Evolutionary conservation across 768 basidiomycete species (phyloP).

Genomic region (Auriscalpium vulgare): DNA sequence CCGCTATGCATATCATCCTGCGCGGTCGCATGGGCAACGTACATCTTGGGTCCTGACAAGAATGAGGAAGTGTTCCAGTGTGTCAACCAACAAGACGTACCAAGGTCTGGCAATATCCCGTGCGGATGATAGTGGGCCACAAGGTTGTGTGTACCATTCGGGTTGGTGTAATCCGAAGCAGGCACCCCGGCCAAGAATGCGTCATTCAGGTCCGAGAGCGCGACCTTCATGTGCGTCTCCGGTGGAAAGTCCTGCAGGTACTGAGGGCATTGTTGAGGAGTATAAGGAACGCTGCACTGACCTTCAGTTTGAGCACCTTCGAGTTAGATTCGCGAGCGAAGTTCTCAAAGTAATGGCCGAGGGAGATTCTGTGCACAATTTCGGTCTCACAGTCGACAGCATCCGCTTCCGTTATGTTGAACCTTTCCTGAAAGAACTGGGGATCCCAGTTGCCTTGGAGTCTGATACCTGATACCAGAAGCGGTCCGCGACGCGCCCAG

Average conservation of each 20-base stretch:
- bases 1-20: slow-evolving; percentile 67
- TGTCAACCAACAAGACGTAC: slow-evolving; percentile 29
- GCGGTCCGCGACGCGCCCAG: background rate
- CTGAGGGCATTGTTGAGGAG: background rate
- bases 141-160: slow-evolving; percentile 83
- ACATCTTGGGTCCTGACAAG: slow-evolving; percentile 81
- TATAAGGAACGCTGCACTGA: background rate
- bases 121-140: slow-evolving; percentile 83
- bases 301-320: slow-evolving; percentile 67
- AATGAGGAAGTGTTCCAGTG: background rate
- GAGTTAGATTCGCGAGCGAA: slow-evolving; percentile 19
- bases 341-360: background rate
- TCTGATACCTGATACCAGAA: background rate
- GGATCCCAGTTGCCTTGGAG: background rate
- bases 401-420: background rate
- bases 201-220: slow-evolving; percentile 77
- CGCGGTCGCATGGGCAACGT: slow-evolving; percentile 76
- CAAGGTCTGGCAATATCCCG: slow-evolving; percentile 70
- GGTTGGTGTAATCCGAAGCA: slow-evolving; percentile 79
- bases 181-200: slow-evolving; percentile 82
- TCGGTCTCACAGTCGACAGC: background rate
- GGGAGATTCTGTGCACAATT: background rate
- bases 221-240: slow-evolving; percentile 71
- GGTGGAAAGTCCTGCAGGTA: slow-evolving; percentile 74
- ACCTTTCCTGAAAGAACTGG: background rate